Evolutionary conservation across 345 rosid species (phyloP).

Genomic region (Leavenworthia alabamica): DNA sequence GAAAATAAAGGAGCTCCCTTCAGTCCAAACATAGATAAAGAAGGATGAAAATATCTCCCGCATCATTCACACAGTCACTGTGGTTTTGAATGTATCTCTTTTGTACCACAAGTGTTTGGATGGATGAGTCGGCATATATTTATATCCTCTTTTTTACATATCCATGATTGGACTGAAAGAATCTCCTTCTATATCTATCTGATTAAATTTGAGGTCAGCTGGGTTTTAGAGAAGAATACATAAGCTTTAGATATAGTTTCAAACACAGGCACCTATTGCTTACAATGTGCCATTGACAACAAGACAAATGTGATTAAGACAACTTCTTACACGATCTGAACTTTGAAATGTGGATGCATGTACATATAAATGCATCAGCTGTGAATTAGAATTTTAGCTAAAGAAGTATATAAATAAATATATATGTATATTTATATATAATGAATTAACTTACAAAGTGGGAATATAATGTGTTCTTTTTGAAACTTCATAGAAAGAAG

Average conservation of each 20-base stretch:
- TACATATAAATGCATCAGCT: background rate
- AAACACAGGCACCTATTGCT: conserved; percentile 15
- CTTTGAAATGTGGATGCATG: conserved; percentile 24
- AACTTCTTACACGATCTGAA: conserved; percentile 15
- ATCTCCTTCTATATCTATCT: conserved; percentile 49
- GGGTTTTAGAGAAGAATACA: background rate
- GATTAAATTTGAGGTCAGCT: background rate
- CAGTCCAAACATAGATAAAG: conserved; percentile 93
- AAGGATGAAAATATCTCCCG: conserved; percentile 79
- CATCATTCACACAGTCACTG: conserved; percentile 91
- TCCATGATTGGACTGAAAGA: conserved; percentile 84
- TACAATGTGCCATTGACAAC: conserved; percentile 12
- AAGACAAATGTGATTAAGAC: too few relatives aligned
- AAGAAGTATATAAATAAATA: background rate
- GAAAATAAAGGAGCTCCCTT: conserved; percentile 98
- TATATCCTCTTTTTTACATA: conserved; percentile 44
- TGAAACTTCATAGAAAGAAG: conserved; percentile 16
- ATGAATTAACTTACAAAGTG: conserved; percentile 12
- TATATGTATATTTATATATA: too few relatives aligned
- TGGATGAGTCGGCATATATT: conserved; percentile 98
- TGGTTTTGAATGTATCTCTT: too few relatives aligned
- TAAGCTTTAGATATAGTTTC: conserved; percentile 6
- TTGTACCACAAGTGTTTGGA: conserved; percentile 50
- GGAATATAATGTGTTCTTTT: background rate
- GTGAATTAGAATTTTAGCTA: conserved; percentile 4